Base-by-base conservation (phyloP, 2,329 filamentous ascomycete genomes). In the Ascochyta lentis region DNA sequence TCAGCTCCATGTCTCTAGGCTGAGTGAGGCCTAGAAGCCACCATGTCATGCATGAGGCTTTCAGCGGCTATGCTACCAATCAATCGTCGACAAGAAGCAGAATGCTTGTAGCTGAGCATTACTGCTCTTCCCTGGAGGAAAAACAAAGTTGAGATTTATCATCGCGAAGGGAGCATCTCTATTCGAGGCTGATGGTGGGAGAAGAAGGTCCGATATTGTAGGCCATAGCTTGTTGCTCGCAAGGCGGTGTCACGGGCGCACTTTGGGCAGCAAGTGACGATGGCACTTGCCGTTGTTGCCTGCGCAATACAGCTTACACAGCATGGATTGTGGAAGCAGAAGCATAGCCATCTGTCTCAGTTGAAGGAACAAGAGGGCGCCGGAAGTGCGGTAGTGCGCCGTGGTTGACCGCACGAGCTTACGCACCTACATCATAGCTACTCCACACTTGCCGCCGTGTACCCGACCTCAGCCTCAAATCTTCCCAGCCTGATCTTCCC, bases 381-480 rank as follows among this genome's bases (percentile, higher is more conserved):
- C 54, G 47, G 47, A 58, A 58, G 40, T 37, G 47, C 49, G 47
- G 45, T 58, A 58, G 55, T 38, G 55, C 39, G 56, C 51, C 51
- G 45, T 42, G 37, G 34, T 51, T 50, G 43, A 45, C 47, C 46
- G 52, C 45, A 51, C 52, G 52, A 59, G 48, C 56, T 49, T 46
- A 51, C 52, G 45, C 50, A 53, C 22, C 52, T 52, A 54, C 56
- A 58, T 57, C 54, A 57, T 56, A 49, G 51, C 54, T 57, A 56
- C 61, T 63, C 63, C 54, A 58, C 63, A 61, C 47, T 10, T 50
- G 53, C 47, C 51, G 59, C 59, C 61, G 58, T 53, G 34, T 60
- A 60, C 33, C 63, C 58, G 61, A 59, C 55, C 57, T 53, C 55
- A 57, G 61, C 61, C 53, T 56, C 53, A 38, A 49, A 54, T 50